Conservation (phyloP, 1,284 basidiomycete genomes). For the Apiotrichum laibachii region DNA sequence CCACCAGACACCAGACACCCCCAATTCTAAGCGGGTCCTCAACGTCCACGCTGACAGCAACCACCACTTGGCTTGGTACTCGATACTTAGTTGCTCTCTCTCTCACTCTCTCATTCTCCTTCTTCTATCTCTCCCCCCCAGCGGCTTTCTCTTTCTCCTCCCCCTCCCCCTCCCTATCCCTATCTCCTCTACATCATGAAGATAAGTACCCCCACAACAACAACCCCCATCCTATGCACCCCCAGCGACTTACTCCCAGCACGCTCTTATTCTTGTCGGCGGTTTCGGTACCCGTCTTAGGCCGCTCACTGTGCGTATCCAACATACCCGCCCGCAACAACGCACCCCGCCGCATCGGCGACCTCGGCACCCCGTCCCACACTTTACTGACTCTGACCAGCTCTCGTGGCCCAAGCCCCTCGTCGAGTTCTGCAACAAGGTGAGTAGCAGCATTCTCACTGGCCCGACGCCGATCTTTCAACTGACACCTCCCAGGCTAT, state of each 20-base stretch:
- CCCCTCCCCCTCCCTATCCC: neutral
- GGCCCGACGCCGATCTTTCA: constrained; percentile 41
- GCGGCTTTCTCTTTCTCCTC: neutral
- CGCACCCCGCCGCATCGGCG: too few species aligned
- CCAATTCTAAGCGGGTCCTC: too few species aligned
- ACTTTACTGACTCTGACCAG: constrained; percentile 16
- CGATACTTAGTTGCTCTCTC: neutral
- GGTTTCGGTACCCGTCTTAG: constrained; percentile 57
- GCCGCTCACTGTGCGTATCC: constrained; percentile 54
- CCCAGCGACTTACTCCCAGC: constrained; percentile 15
- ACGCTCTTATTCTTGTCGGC: constrained; percentile 55
- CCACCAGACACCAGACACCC: too few species aligned
- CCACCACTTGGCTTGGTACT: neutral
- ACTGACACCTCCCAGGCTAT: constrained; percentile 38
- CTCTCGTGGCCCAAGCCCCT: constrained; percentile 56
- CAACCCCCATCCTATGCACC: neutral
- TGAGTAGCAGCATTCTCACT: constrained; percentile 39
- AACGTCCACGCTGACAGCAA: neutral
- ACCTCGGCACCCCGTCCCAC: too few species aligned
- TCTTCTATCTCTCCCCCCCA: neutral
- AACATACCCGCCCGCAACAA: too few species aligned
- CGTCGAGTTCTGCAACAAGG: constrained; percentile 57
- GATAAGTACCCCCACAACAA: constrained; percentile 32
- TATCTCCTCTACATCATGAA: constrained; percentile 35
- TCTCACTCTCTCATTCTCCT: neutral